phyloP scores from a whole-genome alignment of 73 alveolate species.

The Stentor roeselii region DNA sequence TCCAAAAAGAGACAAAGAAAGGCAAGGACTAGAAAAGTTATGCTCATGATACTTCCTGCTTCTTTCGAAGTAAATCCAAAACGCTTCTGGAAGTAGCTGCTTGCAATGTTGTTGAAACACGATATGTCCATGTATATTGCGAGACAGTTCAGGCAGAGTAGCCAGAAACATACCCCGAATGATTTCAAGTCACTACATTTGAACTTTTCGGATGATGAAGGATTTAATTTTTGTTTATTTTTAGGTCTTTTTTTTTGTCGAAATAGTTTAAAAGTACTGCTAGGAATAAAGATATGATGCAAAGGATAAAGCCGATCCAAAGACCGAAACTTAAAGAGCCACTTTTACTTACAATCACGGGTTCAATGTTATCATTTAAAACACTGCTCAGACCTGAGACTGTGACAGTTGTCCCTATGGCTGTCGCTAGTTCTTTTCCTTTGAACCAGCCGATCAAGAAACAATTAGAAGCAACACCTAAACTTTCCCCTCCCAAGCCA shows the following conservation, averaged over 20 bases:
- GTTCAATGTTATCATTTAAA: slow-evolving; percentile 38
- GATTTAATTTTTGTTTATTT: slow-evolving; percentile 25
- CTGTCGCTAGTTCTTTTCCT: slow-evolving; percentile 90
- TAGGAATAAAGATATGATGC: slow-evolving; percentile 41
- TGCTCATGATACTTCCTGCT: slow-evolving; percentile 51
- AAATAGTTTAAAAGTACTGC: slow-evolving; percentile 38
- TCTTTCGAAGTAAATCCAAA: slow-evolving; percentile 48
- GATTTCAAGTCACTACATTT: slow-evolving; percentile 62
- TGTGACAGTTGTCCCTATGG: slow-evolving; percentile 81
- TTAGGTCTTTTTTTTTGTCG: slow-evolving; percentile 45
- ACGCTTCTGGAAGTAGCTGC: slow-evolving; percentile 45
- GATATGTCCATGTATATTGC: slow-evolving; percentile 59
- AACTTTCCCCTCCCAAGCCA: slow-evolving; percentile 88
- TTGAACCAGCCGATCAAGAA: slow-evolving; percentile 91
- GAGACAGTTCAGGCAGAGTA: slow-evolving; percentile 56
- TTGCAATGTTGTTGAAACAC: slow-evolving; percentile 61
- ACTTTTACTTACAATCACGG: neutral
- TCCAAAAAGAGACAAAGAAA: slow-evolving; percentile 70
- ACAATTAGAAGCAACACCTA: slow-evolving; percentile 66
- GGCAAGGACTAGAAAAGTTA: slow-evolving; percentile 56
- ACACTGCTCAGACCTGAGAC: slow-evolving; percentile 73
- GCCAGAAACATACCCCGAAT: slow-evolving; percentile 64
- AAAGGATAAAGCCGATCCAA: slow-evolving; percentile 48
- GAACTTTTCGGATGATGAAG: slow-evolving; percentile 56
- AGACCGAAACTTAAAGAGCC: slow-evolving; percentile 51